Evolutionary conservation across 805 yeast genomes (phyloP), one percentile per base, ranked within the genome.

Genomic region (Lachancea kluyveri): DNA sequence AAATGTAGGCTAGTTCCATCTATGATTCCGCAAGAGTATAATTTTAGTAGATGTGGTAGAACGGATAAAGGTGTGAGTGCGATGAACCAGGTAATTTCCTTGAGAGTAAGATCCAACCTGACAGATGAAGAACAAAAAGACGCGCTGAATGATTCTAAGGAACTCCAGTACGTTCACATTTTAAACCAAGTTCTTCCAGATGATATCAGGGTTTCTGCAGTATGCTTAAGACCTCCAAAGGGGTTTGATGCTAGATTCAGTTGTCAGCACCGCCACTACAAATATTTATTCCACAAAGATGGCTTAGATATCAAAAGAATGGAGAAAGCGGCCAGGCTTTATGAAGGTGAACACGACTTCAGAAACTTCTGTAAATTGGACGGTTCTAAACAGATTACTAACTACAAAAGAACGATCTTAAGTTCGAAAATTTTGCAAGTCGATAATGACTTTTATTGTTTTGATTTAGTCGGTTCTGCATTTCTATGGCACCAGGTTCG

Each of bases 11-110:
- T 92, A 39, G 75, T 92, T 8, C 68, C 75, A 7, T 64, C 74
- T 2, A 46, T 69, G 14, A 77, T 73, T 13, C 79, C 86, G 0
- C 62, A 62, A 6, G 77, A 74, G 1, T 83, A 79, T 50, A 68
- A 72, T 9, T 87, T 88, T 54, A 81, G 94, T 43, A 65, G 96
- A 41, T 92, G 97, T 60, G 97, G 97, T 0, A 68, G 97, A 48
- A 90, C 97, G 0, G 97, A 90, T 50, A 76, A 74, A 43, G 97
- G 96, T n/a, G 97, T 90, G 9, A 84, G 95, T 62, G 98, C 98
- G 0, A 74, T 92, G 79, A 83, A 85, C 42, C 98, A 92, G 57
- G 97, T 92, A 2, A 79, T 92, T 4, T 79, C 95, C 1, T 60
- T 92, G 22, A 59, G 65, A 10, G 78, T 90, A 17, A 67, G 98